phyloP scores from a whole-genome alignment of 1,139 yeast genomes.

The Hemisphaericaspora lyxosophila region DNA sequence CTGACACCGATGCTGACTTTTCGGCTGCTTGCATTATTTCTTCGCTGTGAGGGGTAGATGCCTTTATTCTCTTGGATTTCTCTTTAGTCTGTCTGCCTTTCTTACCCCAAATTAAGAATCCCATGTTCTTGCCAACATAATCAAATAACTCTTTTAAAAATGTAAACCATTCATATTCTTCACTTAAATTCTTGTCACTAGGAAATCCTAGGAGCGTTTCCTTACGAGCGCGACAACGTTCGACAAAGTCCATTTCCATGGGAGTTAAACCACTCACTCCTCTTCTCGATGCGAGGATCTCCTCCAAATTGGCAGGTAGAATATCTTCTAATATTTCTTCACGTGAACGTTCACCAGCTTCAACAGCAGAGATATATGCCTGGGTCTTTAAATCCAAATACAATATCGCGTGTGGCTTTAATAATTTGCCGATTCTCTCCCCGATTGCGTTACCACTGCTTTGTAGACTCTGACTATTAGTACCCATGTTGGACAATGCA shows the following conservation, averaged over 20 bases:
- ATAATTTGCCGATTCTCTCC: constrained; percentile 53
- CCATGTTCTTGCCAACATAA: constrained; percentile 74
- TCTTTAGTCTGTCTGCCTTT: constrained; percentile 38
- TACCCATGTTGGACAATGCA: constrained; percentile 40
- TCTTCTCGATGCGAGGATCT: constrained; percentile 28
- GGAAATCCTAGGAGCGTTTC: constrained; percentile 57
- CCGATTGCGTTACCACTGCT: constrained; percentile 38
- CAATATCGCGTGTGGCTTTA: constrained; percentile 77
- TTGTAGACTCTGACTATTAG: constrained; percentile 34
- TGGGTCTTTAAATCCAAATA: constrained; percentile 90
- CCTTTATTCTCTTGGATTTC: constrained; percentile 8
- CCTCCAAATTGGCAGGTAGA: constrained; percentile 67
- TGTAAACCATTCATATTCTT: constrained; percentile 34
- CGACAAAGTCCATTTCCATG: constrained; percentile 68
- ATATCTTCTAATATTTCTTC: constrained; percentile 73
- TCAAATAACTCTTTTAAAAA: constrained; percentile 66
- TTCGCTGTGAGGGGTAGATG: constrained; percentile 27
- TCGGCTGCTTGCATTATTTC: constrained; percentile 16
- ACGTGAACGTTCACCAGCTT: constrained; percentile 66
- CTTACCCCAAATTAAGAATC: constrained; percentile 69
- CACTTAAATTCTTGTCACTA: constrained; percentile 34
- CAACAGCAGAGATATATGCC: constrained; percentile 86
- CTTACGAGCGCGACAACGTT: constrained; percentile 67
- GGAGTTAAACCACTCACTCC: constrained; percentile 49
- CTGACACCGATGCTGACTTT: not conserved